A percentile compares a stretch with the other conserved stretches of the same genome.
These are phyloP conservation scores for Debaryomyces fabryi DNA, from an alignment of 1,139 yeast species.

Conservation along the genomic window DNA sequence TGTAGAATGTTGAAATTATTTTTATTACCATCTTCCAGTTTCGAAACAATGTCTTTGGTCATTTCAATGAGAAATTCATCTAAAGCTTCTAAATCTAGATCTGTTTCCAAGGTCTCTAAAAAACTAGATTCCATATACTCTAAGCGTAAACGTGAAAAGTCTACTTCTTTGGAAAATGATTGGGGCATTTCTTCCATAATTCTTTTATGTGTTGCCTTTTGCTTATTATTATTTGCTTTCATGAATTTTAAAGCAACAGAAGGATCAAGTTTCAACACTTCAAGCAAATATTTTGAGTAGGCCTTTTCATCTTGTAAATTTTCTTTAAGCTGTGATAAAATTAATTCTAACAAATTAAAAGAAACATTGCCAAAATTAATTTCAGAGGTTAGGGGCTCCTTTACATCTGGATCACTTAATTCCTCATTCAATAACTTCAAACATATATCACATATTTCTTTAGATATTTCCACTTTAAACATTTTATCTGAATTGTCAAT, in stretches of 20 bases:
- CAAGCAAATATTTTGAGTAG: conserved; percentile 32
- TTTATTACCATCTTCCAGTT: conserved; percentile 19
- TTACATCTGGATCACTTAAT: conserved; percentile 5
- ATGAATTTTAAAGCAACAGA: conserved; percentile 34
- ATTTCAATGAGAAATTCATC: conserved; percentile 20
- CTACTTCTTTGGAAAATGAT: conserved; percentile 23
- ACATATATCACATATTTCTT: conserved; percentile 19
- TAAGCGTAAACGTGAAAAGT: conserved; percentile 28
- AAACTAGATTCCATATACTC: conserved; percentile 41
- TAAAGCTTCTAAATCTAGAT: conserved; percentile 13
- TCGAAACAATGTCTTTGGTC: conserved; percentile 16
- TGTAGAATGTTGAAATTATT: conserved; percentile 30
- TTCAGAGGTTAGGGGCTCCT: background rate
- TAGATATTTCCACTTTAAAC: conserved; percentile 10
- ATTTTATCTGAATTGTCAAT: background rate
- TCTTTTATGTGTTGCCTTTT: conserved; percentile 31
- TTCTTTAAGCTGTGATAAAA: conserved; percentile 18
- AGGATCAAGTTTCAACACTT: conserved; percentile 32
- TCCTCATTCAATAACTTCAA: conserved; percentile 15
- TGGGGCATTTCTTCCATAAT: conserved; percentile 36
- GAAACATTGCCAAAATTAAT: background rate
- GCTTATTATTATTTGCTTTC: conserved; percentile 30
- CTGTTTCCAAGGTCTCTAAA: conserved; percentile 19
- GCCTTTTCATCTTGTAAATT: conserved; percentile 23
- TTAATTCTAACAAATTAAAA: conserved; percentile 15